A percentile compares a stretch with the other conserved stretches of the same genome.
Evolutionary conservation across 441 rosid species (phyloP).

Genomic region (Arabidopsis hybrid): DNA sequence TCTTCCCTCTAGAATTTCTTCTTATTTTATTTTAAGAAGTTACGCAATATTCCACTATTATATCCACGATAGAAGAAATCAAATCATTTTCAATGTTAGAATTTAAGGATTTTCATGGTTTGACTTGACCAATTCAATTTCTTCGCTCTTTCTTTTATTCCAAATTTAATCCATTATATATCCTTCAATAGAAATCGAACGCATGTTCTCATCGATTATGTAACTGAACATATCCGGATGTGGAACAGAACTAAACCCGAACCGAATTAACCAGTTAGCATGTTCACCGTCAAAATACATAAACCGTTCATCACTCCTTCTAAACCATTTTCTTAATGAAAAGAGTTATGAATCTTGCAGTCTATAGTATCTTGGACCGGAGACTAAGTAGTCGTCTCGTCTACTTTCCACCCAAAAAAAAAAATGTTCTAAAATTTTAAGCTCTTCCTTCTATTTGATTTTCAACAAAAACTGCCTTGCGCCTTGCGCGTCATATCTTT

Average conservation of each 20-base stretch:
- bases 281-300: neutral
- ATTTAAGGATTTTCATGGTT: conserved; percentile 20
- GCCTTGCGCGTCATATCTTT: neutral
- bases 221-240: neutral
- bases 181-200: neutral
- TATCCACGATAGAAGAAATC: conserved; percentile 29
- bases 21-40: neutral
- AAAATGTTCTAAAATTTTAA: neutral
- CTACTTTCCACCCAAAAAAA: neutral
- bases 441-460: neutral
- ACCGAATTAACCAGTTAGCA: neutral
- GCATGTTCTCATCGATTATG: neutral
- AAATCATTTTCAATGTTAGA: conserved; percentile 15
- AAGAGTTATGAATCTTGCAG: neutral
- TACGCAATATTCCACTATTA: conserved; percentile 35
- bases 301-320: neutral
- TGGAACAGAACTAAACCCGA: neutral
- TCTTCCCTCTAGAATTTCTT: conserved; percentile 6
- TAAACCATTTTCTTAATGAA: neutral
- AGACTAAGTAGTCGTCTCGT: neutral
- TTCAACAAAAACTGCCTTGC: neutral
- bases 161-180: neutral
- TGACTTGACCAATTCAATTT: conserved; percentile 40
- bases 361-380: neutral
- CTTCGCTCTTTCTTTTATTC: neutral